Evolutionary conservation across 2,329 filamentous ascomycete genomes (phyloP).

Genomic region (Pseudomassariella vexata): DNA sequence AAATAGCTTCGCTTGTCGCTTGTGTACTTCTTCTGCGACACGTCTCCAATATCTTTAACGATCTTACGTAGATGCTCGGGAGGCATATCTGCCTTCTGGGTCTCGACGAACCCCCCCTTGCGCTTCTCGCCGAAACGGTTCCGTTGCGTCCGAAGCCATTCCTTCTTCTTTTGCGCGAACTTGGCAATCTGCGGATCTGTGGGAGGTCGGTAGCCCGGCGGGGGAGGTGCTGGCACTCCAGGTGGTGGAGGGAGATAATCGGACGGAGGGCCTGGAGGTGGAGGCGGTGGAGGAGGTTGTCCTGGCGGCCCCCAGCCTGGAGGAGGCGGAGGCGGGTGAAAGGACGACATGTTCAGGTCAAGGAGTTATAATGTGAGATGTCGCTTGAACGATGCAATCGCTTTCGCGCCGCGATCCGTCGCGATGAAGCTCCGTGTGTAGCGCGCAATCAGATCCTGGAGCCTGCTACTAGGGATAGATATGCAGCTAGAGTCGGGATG

Average conservation of each 20-base stretch:
- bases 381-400: slow-evolving; percentile 4
- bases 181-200: slow-evolving; percentile 83
- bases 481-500: slow-evolving; percentile 7
- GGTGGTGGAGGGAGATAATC: slow-evolving; percentile 53
- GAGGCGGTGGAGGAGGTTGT: slow-evolving; percentile 43
- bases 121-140: slow-evolving; percentile 96
- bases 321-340: slow-evolving; percentile 49
- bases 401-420: slow-evolving; percentile 27
- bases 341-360: slow-evolving; percentile 39
- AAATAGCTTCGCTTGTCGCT: slow-evolving; percentile 98
- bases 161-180: slow-evolving; percentile 97
- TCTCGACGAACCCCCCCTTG: slow-evolving; percentile 93
- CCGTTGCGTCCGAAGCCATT: slow-evolving; percentile 89
- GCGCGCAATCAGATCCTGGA: slow-evolving; percentile 13
- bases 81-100: slow-evolving; percentile 97
- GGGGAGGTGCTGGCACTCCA: slow-evolving; percentile 62
- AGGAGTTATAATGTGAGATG: not conserved
- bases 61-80: slow-evolving; percentile 98
- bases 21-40: slow-evolving; percentile 98
- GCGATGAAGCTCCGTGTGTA: slow-evolving; percentile 15
- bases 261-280: slow-evolving; percentile 49
- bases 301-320: slow-evolving; percentile 50
- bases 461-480: slow-evolving; percentile 5
- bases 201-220: slow-evolving; percentile 77
- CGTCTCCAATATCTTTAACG: slow-evolving; percentile 96